Percentiles rank a stretch among this genome's conserved stretches.
Evolutionary conservation across 1,139 yeast species (phyloP).

Genomic region (Diutina sp.): DNA sequence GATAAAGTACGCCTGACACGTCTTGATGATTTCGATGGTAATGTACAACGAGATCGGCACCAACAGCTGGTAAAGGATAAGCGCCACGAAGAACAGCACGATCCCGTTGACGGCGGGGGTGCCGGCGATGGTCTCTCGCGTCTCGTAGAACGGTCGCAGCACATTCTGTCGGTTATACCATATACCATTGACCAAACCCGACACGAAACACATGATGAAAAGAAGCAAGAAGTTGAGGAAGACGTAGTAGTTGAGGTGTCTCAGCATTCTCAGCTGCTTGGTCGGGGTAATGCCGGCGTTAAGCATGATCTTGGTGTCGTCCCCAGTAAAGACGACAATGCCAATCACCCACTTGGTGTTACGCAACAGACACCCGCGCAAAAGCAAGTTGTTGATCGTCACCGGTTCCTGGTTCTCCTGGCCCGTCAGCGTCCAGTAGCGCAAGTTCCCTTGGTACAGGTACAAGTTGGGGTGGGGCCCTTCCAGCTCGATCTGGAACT

Average conservation of each 20-base stretch:
- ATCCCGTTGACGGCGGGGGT: slow-evolving; percentile 36
- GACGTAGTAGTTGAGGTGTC: slow-evolving; percentile 39
- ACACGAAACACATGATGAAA: slow-evolving; percentile 36
- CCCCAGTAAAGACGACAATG: slow-evolving; percentile 39
- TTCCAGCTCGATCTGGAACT: slow-evolving; percentile 37
- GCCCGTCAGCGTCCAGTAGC: slow-evolving; percentile 11
- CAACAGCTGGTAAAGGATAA: slow-evolving; percentile 43
- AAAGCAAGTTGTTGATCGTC: slow-evolving; percentile 33
- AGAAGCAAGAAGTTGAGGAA: slow-evolving; percentile 32
- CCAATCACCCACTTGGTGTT: slow-evolving; percentile 47
- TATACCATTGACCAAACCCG: slow-evolving; percentile 40
- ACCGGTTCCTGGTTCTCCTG: slow-evolving; percentile 12
- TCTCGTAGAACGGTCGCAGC: slow-evolving; percentile 32
- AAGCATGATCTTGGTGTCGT: slow-evolving; percentile 43
- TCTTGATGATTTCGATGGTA: slow-evolving; percentile 46
- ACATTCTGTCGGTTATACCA: slow-evolving; percentile 21
- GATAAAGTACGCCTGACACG: slow-evolving; percentile 45
- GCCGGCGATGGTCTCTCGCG: slow-evolving; percentile 36
- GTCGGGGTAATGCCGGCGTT: slow-evolving; percentile 48
- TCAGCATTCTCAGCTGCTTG: slow-evolving; percentile 38
- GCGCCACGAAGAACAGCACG: slow-evolving; percentile 29
- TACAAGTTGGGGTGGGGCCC: slow-evolving; percentile 45
- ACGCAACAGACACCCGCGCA: slow-evolving; percentile 40
- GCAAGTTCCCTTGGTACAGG: slow-evolving; percentile 37
- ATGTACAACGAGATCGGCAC: slow-evolving; percentile 50